These are phyloP conservation scores for Geranium brycei DNA, from an alignment of 345 rosid species.

Conservation along the genomic window DNA sequence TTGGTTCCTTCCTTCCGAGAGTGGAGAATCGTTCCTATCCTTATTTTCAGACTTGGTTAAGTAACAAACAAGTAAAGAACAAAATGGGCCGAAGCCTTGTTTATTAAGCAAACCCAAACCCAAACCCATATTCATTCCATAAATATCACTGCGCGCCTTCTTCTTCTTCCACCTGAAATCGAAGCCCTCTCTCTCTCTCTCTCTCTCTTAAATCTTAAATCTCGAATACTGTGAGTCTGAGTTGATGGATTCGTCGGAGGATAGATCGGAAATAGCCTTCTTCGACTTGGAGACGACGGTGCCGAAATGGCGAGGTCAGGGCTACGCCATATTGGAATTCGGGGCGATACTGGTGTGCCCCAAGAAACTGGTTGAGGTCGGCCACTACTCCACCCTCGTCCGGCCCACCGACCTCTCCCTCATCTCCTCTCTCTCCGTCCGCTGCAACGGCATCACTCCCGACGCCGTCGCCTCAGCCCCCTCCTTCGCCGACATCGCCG, in stretches of 20 bases:
- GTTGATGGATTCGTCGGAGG: constrained; percentile 5
- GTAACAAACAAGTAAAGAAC: too few relatives aligned
- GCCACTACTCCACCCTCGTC: constrained; percentile 65
- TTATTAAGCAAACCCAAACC: too few relatives aligned
- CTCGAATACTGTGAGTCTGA: too few relatives aligned
- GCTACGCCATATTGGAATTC: constrained; percentile 57
- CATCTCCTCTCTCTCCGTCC: constrained; percentile 38
- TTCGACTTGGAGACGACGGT: constrained; percentile 83
- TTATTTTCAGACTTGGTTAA: too few relatives aligned
- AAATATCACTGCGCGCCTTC: too few relatives aligned
- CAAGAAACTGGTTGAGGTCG: constrained; percentile 50
- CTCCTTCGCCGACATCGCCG: constrained; percentile 54
- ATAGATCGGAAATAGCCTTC: constrained; percentile 64
- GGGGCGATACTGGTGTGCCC: constrained; percentile 87
- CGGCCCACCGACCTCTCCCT: constrained; percentile 52
- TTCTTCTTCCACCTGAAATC: too few relatives aligned
- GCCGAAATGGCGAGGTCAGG: constrained; percentile 48
- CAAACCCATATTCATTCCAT: too few relatives aligned
- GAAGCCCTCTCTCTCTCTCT: too few relatives aligned
- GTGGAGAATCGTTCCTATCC: too few relatives aligned
- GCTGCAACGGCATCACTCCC: constrained; percentile 61
- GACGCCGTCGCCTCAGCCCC: constrained; percentile 51
- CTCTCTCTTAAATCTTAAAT: too few relatives aligned
- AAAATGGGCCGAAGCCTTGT: too few relatives aligned
- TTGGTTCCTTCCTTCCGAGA: too few relatives aligned